phyloP scores from a whole-genome alignment of 345 rosid species.

The Eucalyptus polyanthemos region DNA sequence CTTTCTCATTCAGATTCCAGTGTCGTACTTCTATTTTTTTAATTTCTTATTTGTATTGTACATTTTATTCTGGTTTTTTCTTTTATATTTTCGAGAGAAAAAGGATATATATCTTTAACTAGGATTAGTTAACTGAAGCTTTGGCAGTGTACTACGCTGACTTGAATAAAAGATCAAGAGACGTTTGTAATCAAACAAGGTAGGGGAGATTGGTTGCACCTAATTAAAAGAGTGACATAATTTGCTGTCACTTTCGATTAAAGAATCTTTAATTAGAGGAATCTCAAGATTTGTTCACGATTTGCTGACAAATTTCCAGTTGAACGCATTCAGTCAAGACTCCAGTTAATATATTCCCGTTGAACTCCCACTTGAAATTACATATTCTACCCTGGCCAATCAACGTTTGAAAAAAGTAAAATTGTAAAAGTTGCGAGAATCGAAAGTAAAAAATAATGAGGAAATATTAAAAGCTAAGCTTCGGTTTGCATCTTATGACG shows the following conservation, averaged over 20 bases:
- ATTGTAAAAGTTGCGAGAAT: not conserved
- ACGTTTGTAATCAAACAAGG: not conserved
- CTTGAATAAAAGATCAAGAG: not conserved
- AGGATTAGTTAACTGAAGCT: not conserved
- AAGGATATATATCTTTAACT: not conserved
- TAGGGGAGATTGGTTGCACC: not conserved
- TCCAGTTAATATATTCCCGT: not conserved
- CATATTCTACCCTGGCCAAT: not conserved
- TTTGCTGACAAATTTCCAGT: conserved; percentile 13
- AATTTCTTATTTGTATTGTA: not conserved
- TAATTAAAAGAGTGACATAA: not conserved
- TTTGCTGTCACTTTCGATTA: conserved; percentile 15
- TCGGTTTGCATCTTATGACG: not conserved
- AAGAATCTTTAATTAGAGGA: not conserved
- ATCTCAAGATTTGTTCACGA: conserved; percentile 23
- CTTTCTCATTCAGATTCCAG: not conserved
- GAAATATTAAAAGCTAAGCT: not conserved
- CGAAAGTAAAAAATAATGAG: not conserved
- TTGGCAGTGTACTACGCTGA: conserved; percentile 1
- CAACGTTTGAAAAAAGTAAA: not conserved
- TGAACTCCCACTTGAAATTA: not conserved
- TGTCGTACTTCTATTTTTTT: not conserved
- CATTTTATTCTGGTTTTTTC: not conserved
- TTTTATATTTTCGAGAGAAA: not conserved
- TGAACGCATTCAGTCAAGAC: not conserved